phyloP scores from a whole-genome alignment of 2,329 filamentous ascomycete species.

The Xylariales sp. region DNA sequence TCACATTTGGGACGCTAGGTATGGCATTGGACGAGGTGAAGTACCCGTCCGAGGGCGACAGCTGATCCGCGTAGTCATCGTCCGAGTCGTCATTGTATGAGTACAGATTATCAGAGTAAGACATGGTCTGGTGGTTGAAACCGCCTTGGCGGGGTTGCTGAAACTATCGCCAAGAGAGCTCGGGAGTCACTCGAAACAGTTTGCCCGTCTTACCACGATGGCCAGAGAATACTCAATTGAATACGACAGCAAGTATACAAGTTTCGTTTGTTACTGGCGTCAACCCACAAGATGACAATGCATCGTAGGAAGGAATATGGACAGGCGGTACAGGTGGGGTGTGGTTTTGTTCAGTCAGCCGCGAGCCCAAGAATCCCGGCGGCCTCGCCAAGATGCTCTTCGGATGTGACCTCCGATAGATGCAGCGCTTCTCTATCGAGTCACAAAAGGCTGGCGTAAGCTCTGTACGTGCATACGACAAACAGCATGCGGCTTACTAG shows the following conservation, averaged over 20 bases:
- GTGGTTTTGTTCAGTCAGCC: neutral
- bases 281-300: neutral
- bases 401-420: slow-evolving; percentile 1
- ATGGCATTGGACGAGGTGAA: slow-evolving; percentile 37
- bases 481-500: neutral
- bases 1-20: slow-evolving; percentile 42
- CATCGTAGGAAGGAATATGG: neutral
- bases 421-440: neutral
- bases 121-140: slow-evolving; percentile 33
- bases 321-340: neutral
- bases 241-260: neutral
- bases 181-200: slow-evolving; percentile 19
- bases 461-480: neutral
- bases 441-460: neutral
- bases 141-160: slow-evolving; percentile 20
- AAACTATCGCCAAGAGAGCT: slow-evolving; percentile 25
- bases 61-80: slow-evolving; percentile 29
- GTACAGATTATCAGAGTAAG: slow-evolving; percentile 46
- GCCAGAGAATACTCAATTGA: neutral
- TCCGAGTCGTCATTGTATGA: slow-evolving; percentile 30
- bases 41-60: slow-evolving; percentile 50
- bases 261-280: neutral
- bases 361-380: neutral
- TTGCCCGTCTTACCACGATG: slow-evolving; percentile 15
- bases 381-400: neutral